Conservation (phyloP, 805 yeast genomes). For the Zygotorulaspora florentina region DNA sequence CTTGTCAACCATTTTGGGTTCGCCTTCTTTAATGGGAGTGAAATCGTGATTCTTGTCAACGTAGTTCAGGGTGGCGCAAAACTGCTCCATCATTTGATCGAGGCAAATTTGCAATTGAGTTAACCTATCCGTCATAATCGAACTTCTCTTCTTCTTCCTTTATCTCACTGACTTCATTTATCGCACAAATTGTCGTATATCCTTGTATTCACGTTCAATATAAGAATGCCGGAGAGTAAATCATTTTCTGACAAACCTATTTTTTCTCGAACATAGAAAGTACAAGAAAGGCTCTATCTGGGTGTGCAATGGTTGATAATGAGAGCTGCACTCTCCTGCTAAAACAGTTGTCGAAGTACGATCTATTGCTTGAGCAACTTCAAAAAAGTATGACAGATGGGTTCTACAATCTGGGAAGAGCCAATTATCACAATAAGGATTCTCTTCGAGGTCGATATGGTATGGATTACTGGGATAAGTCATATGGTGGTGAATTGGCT, state of each 20-base stretch:
- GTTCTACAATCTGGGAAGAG: slow-evolving; percentile 27
- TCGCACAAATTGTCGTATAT: not conserved
- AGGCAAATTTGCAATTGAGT: slow-evolving; percentile 87
- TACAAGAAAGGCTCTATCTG: not conserved
- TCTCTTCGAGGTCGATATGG: slow-evolving; percentile 32
- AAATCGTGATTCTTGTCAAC: slow-evolving; percentile 73
- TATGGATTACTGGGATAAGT: slow-evolving; percentile 32
- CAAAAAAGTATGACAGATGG: slow-evolving; percentile 26
- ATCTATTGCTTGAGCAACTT: slow-evolving; percentile 28
- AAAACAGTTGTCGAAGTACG: slow-evolving; percentile 22
- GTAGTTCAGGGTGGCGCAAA: slow-evolving; percentile 71
- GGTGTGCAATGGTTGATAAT: slow-evolving; percentile 6
- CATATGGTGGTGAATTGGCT: slow-evolving; percentile 23
- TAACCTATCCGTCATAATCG: slow-evolving; percentile 71
- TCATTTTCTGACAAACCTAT: not conserved
- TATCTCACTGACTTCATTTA: not conserved
- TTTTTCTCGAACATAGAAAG: not conserved
- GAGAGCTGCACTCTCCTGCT: slow-evolving; percentile 14
- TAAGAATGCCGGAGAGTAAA: too few relatives aligned
- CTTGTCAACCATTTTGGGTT: slow-evolving; percentile 60
- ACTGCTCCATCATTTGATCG: slow-evolving; percentile 74
- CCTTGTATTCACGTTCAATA: too few relatives aligned
- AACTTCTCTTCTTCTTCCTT: not conserved
- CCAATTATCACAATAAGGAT: slow-evolving; percentile 33
- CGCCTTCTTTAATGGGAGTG: slow-evolving; percentile 42